Evolutionary conservation across 345 rosid species (phyloP), one percentile per base, ranked within the genome.

Genomic region (Turritis glabra): DNA sequence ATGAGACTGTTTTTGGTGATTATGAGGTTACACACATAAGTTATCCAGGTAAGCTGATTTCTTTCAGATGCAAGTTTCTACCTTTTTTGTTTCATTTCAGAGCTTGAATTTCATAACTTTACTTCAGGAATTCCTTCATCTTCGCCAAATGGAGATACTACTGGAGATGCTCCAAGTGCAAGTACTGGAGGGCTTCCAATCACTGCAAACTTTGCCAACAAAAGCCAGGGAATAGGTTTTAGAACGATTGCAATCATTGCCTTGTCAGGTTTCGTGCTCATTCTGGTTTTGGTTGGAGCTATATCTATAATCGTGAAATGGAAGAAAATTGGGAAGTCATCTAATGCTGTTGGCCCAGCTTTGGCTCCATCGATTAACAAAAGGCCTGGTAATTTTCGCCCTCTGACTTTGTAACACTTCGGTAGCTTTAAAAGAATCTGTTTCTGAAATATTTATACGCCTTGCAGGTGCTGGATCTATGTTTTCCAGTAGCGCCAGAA

Each of bases 311-410:
- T 88, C 35, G 59, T 88, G 67, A 90, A 86, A 77, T 90, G 98
- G 97, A 89, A 82, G 80, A 89, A 82, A 78, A 72, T 72, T 79
- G 90, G 95, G 78, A 89, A 85, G 82, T 88, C 90, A 52, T 92
- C 96, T n/a, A 89, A 77, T 83, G 96, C 96, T 65, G 90, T 89
- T 73, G 93, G 94, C 79, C 98, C 96, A 7, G 79, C 82, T 48
- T 84, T 88, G 75, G 63, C 85, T 47, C 82, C 89, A 51, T 84
- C 97, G 21, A 79, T 88, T 56, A 86, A 96, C 85, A 92, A 96
- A 87, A 84, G 87, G 87, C 86, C 88, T 55, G 99, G 99, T 96
- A 79, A 51, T 76, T 41, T 68, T 63, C 63, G 3, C 61, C 44
- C 57, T 52, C 78, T 38, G 62, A 68, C 14, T 43, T 70, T 52